Evolutionary conservation across 371 early-diverging fungal genomes (phyloP), one percentile per base, ranked within the genome.

Genomic region (Rhizopus stolonifer): DNA sequence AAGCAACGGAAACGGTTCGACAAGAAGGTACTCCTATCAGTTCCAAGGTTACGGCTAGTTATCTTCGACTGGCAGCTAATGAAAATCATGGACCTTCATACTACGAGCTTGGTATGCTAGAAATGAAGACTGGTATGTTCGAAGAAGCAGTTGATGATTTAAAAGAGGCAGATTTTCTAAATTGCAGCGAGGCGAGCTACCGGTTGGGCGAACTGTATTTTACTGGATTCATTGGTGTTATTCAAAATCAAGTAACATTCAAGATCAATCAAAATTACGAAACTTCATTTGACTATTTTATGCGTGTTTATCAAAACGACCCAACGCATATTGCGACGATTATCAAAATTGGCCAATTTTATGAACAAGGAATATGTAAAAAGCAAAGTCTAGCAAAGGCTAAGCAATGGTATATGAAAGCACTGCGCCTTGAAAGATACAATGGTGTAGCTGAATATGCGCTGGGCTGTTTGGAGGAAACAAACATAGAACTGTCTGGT

Each of bases 111-210:
- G 49, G 54, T 8, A 53, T 49, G 38, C 15, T 53, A 11, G 51
- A 62, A 15, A 34, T 62, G 2, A 47, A 52, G 15, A 52, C 50
- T 21, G 63, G 58, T 7, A 33, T 53, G 5, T 62, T 38, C 24
- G 54, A 53, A 49, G 63, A 62, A 25, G 63, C 49, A 13, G 15
- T 54, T 8, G 63, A 62, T 17, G 58, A 62, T 33, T 15, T 62
- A 32, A 34, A 53, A 15, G 63, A 62, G 32, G 63, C 63, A 19
- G 50, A 53, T 19, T 62, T 57, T 18, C 42, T 62, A 8, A 19
- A 39, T 4, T 31, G 29, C 33, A 49, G 50, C 32, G 57, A 46
- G 8, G 63, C 63, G 19, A 49, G 57, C 38, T 62, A 49, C 24
- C 38, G 49, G 22, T 33, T 62, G 0, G 63, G 58, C 9, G 63